These are phyloP conservation scores for Phytophthora tentaculata DNA, from an alignment of 352 stramenopile species.

Conservation along the genomic window DNA sequence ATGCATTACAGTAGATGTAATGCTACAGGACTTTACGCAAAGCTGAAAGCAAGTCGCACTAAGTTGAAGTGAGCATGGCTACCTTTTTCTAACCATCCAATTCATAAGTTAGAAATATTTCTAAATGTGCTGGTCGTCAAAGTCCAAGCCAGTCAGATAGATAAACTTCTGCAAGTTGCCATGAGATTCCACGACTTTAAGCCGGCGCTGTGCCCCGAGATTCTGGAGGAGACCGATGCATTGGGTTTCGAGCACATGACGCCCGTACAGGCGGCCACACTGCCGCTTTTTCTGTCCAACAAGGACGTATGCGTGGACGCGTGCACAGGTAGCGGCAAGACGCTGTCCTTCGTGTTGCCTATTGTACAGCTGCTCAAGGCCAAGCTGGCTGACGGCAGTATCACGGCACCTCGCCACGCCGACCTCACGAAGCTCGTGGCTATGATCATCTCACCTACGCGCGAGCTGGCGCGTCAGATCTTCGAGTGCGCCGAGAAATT, in stretches of 20 bases:
- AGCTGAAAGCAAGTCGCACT: no score
- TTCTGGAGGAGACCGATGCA: conserved; percentile 73
- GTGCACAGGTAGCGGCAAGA: conserved; percentile 96
- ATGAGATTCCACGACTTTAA: conserved; percentile 89
- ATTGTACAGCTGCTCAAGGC: conserved; percentile 91
- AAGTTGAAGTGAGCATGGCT: no score
- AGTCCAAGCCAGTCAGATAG: background rate
- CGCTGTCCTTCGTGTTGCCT: conserved; percentile 95
- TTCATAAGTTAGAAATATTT: background rate
- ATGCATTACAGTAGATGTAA: no score
- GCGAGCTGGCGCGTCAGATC: conserved; percentile 90
- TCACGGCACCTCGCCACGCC: conserved; percentile 55
- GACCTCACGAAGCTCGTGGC: conserved; percentile 73
- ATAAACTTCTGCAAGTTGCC: background rate
- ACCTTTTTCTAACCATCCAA: conserved; percentile 3
- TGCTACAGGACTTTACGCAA: no score
- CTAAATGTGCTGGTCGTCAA: background rate
- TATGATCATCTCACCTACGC: conserved; percentile 90
- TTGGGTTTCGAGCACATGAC: conserved; percentile 92
- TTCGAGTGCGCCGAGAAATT: conserved; percentile 76
- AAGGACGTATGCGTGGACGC: conserved; percentile 96
- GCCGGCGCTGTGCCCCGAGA: conserved; percentile 74
- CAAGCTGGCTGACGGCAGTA: conserved; percentile 65
- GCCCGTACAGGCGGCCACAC: conserved; percentile 88
- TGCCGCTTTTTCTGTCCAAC: conserved; percentile 94